Percentiles rank a stretch among this genome's conserved stretches.
phyloP scores from a whole-genome alignment of 139 green algal genomes.

The Volvox africanus region DNA sequence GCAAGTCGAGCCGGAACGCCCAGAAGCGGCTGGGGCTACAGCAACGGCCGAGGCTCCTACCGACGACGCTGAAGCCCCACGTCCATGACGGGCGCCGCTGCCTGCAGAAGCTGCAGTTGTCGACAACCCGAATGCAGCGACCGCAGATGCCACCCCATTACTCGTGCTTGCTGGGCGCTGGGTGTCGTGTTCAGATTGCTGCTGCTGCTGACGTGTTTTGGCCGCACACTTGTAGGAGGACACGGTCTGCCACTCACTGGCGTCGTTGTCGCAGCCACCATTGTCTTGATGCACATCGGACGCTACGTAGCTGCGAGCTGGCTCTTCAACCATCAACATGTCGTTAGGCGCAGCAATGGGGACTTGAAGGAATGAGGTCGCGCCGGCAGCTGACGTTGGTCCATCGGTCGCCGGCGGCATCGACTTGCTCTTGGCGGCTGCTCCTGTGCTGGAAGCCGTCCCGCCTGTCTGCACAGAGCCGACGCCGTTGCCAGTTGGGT shows the following conservation, averaged over 20 bases:
- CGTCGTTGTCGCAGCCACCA: background rate
- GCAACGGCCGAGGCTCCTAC: background rate
- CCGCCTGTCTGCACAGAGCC: too few species aligned
- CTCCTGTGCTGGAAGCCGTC: background rate
- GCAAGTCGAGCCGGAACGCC: too few species aligned
- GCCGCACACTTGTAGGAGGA: constrained; percentile 10
- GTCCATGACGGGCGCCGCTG: background rate
- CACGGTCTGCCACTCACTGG: constrained; percentile 24
- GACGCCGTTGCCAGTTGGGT: too few species aligned
- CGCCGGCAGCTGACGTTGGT: too few species aligned
- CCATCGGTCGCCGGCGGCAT: too few species aligned
- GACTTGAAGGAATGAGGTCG: too few species aligned
- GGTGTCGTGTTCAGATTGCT: background rate
- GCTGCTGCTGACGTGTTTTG: background rate
- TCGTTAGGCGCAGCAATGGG: too few species aligned
- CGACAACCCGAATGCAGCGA: too few species aligned
- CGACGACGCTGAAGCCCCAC: background rate
- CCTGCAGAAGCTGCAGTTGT: background rate
- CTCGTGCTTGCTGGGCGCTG: too few species aligned
- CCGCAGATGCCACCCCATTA: too few species aligned
- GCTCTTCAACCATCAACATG: too few species aligned
- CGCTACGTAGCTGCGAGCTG: too few species aligned
- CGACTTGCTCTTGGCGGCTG: background rate
- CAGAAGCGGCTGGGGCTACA: background rate
- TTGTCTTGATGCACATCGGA: background rate